Conservation (phyloP, 225 moss, liverwort and hornwort species). For the Climacium dendroides region DNA sequence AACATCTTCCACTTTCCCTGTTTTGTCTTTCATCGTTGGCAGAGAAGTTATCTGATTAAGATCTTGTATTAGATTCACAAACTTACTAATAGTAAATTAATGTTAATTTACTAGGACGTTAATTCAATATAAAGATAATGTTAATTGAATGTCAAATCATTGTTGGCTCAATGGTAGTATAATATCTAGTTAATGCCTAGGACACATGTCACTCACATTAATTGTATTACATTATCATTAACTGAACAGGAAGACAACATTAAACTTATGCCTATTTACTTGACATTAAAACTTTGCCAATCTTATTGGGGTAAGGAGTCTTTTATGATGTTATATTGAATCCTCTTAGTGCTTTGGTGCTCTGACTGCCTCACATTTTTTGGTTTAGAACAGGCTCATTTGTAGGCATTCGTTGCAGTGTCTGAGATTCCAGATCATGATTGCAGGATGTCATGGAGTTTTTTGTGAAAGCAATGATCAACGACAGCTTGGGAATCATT, state of each 20-base stretch:
- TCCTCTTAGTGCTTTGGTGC: background rate
- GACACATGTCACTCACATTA: background rate
- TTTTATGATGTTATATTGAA: background rate
- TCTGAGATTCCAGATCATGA: background rate
- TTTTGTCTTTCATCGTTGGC: background rate
- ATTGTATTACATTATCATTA: background rate
- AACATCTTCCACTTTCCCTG: background rate
- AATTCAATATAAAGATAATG: background rate
- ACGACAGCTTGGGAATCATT: slow-evolving; percentile 69
- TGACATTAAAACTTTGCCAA: background rate
- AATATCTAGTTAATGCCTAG: background rate
- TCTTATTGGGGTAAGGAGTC: too few relatives aligned
- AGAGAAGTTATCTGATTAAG: background rate
- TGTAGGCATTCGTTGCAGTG: background rate
- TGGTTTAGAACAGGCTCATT: background rate
- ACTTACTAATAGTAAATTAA: too few relatives aligned
- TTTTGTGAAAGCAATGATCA: slow-evolving; percentile 62
- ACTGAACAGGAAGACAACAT: background rate
- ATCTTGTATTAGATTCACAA: background rate
- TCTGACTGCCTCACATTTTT: background rate
- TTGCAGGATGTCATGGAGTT: slow-evolving; percentile 76
- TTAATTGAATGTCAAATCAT: background rate
- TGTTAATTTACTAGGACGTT: background rate
- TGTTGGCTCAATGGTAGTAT: background rate
- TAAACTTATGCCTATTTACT: background rate